Evolutionary conservation across 2,329 filamentous ascomycete genomes (phyloP).

Genomic region (Fusarium sp.): DNA sequence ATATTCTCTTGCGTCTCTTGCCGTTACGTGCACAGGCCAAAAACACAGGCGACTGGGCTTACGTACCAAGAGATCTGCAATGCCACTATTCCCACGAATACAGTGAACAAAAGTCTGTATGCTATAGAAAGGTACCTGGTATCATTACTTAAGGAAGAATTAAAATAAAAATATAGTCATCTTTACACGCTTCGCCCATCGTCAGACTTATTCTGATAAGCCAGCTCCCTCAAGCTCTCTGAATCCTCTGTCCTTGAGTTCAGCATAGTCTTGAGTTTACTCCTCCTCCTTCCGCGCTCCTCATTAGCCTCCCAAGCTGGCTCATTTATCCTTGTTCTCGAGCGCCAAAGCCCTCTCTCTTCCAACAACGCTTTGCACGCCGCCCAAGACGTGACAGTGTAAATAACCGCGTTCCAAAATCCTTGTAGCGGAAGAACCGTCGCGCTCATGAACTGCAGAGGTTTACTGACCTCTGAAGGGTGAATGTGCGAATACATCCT

Average conservation of each 20-base stretch:
- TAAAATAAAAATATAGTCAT: fast-evolving
- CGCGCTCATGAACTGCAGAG: slow-evolving; percentile 5
- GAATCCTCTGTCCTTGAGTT: background rate
- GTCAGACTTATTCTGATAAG: background rate
- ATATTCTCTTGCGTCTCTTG: fast-evolving
- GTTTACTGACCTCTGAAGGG: background rate
- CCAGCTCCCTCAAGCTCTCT: background rate
- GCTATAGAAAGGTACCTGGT: too few species aligned
- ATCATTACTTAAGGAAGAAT: background rate
- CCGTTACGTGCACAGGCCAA: fast-evolving
- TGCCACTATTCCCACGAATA: fast-evolving
- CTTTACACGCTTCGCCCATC: background rate
- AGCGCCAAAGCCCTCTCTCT: background rate
- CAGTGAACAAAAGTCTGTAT: background rate
- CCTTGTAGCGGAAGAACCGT: background rate
- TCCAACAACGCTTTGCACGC: background rate
- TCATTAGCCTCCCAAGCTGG: background rate
- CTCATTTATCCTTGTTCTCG: background rate
- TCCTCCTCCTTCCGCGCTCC: background rate
- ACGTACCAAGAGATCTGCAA: fast-evolving
- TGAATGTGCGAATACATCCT: slow-evolving; percentile 6
- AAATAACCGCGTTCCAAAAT: slow-evolving; percentile 1
- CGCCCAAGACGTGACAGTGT: background rate
- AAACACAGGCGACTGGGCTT: background rate
- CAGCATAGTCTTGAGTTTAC: background rate